These are phyloP conservation scores for Nigrospora osmanthi DNA, from an alignment of 2,329 filamentous ascomycete genomes.

Conservation along the genomic window DNA sequence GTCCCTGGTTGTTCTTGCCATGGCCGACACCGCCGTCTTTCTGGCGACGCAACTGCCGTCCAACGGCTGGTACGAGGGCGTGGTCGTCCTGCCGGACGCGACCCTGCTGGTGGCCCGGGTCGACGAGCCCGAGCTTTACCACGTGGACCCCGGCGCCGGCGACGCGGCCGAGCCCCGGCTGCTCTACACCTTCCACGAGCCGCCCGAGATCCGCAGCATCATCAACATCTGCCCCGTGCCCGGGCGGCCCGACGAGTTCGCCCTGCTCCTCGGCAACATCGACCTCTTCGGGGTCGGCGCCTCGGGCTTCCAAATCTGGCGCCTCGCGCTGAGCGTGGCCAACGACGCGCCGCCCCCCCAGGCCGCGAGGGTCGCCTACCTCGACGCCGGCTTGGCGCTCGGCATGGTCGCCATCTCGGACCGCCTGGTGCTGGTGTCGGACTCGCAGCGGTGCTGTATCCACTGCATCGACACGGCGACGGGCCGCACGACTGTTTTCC, in stretches of 20 bases:
- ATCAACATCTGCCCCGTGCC: constrained; percentile 5
- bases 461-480: neutral
- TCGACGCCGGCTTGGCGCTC: neutral
- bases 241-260: neutral
- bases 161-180: neutral
- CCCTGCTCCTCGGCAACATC: neutral
- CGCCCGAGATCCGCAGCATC: neutral
- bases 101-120: constrained; percentile 18
- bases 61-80: constrained; percentile 20
- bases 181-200: neutral
- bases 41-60: constrained; percentile 20
- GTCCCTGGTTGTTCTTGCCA: too few relatives aligned
- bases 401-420: neutral
- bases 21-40: constrained; percentile 6
- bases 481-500: neutral
- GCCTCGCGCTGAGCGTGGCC: neutral
- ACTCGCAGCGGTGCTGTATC: neutral
- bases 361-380: neutral
- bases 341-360: neutral
- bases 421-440: neutral
- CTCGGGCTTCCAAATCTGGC: neutral
- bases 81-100: constrained; percentile 17
- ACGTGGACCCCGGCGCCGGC: constrained; percentile 9
- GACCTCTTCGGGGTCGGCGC: neutral
- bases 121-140: constrained; percentile 20